A percentile compares a stretch with the other conserved stretches of the same genome.
These are phyloP conservation scores for Colletotrichum euphorbiae DNA, from an alignment of 2,329 filamentous ascomycete species.

Conservation along the genomic window DNA sequence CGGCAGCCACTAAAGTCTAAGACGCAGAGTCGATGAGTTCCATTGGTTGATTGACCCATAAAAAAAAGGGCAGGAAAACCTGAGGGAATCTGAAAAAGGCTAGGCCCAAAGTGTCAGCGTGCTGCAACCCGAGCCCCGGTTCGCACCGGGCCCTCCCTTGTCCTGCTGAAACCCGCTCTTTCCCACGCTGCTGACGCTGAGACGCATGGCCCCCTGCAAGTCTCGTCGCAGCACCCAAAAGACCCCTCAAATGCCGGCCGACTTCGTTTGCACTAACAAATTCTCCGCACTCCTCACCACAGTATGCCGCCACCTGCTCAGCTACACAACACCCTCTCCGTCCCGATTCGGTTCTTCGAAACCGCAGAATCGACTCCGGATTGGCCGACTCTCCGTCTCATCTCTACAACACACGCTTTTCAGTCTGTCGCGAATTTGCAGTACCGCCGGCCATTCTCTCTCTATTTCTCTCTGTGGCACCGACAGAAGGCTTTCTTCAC, in stretches of 20 bases:
- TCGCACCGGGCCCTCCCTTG: conserved; percentile 29
- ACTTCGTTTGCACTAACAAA: conserved; percentile 23
- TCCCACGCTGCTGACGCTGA: conserved; percentile 39
- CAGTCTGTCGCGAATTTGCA: too few species aligned
- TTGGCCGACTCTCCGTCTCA: conserved; percentile 27
- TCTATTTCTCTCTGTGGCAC: too few species aligned
- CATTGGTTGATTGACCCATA: too few species aligned
- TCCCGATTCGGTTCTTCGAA: conserved; percentile 32
- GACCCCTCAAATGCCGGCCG: conserved; percentile 15
- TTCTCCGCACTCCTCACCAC: conserved; percentile 10
- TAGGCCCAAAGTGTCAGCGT: conserved; percentile 2
- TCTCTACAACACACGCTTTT: conserved; percentile 3
- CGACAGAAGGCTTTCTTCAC: background rate
- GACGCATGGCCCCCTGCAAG: conserved; percentile 38
- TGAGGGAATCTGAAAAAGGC: conserved; percentile 1
- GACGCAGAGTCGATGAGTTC: too few species aligned
- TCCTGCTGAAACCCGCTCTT: conserved; percentile 42
- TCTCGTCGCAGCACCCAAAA: conserved; percentile 33
- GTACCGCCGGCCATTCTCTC: too few species aligned
- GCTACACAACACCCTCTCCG: background rate
- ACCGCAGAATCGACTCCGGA: conserved; percentile 24
- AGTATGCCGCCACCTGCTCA: conserved; percentile 2
- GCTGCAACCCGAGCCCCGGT: background rate
- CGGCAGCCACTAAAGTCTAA: background rate
- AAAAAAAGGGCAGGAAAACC: background rate